Conservation (phyloP, 2,329 filamentous ascomycete genomes). For the Alternaria rosae region DNA sequence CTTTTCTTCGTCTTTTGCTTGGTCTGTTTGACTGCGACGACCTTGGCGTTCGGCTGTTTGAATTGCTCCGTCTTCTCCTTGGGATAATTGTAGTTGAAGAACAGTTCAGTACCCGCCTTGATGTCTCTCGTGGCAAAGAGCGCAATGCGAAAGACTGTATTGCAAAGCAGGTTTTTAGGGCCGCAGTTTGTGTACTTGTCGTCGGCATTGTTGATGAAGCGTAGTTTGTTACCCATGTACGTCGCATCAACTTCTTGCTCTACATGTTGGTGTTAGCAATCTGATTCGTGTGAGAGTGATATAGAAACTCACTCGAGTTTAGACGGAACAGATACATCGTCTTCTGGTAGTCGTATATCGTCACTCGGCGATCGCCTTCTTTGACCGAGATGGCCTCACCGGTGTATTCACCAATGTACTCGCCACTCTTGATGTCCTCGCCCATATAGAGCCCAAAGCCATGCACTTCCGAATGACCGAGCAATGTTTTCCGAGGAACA, state of each 20-base stretch:
- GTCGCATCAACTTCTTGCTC: slow-evolving; percentile 72
- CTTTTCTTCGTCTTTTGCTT: slow-evolving; percentile 14
- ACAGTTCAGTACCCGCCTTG: slow-evolving; percentile 75
- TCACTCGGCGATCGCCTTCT: slow-evolving; percentile 74
- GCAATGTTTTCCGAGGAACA: slow-evolving; percentile 68
- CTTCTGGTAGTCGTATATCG: slow-evolving; percentile 67
- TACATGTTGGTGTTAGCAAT: slow-evolving; percentile 19
- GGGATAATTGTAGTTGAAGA: slow-evolving; percentile 75
- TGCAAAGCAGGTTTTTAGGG: slow-evolving; percentile 74
- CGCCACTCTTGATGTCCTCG: slow-evolving; percentile 69
- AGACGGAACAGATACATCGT: slow-evolving; percentile 68
- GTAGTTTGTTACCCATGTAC: slow-evolving; percentile 78
- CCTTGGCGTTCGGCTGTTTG: slow-evolving; percentile 26
- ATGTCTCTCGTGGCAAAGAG: slow-evolving; percentile 74
- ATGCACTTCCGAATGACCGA: slow-evolving; percentile 75
- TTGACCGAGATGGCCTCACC: slow-evolving; percentile 77
- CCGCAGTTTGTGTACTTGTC: slow-evolving; percentile 66
- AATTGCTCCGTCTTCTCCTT: slow-evolving; percentile 31
- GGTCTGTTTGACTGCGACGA: slow-evolving; percentile 19
- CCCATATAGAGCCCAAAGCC: slow-evolving; percentile 80
- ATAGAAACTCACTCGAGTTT: slow-evolving; percentile 51
- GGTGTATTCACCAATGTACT: slow-evolving; percentile 83
- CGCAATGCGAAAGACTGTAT: slow-evolving; percentile 76
- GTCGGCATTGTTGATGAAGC: slow-evolving; percentile 82
- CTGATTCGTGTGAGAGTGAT: not conserved